Base-by-base conservation (phyloP, 768 basidiomycete species). In the Podaxis sp. region DNA sequence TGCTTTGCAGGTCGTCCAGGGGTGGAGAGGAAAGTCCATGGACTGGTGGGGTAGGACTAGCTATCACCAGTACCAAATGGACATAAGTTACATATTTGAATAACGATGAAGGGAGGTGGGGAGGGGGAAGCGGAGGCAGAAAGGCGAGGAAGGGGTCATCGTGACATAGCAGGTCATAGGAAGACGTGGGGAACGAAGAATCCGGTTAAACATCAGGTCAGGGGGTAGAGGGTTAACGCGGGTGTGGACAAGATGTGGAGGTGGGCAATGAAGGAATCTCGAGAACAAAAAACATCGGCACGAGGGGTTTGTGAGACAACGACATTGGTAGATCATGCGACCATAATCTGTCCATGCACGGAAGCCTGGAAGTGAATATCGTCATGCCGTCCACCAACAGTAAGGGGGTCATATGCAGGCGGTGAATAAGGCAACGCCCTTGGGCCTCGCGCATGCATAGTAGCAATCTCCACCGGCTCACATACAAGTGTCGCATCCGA, bases 381-480 rank as follows among this genome's bases (percentile, higher is more conserved):
- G 51, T 67, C 66, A 54, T 69, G 69, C 73, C 69, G 72, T 69
- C 38, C 26, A 62, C 44, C 26, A 13, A 44, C 41, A 24, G 73
- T 63, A 64, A 67, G 57, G 22, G 73, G 64, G 52, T 80, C 77
- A 65, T 84, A 84, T 60, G 76, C 77, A 56, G 83, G 83, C 44
- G 84, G 84, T 10, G 83, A 75, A 67, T 83, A 84, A 17, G 79
- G 78, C 24, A 75, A 74, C 24, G 81, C 78, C 26, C 81, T 78
- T 17, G 82, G 80, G 22, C 83, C 84, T 70, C 77, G 79, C 10
- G 79, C 78, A 63, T 82, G 76, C 73, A 80, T 77, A 3, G 84
- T 84, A 24, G 79, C 80, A 54, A 86, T 83, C 66, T 82, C 80
- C 28, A 86, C 80, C 17, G 81, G 81, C 67, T 82, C 81, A 17